phyloP scores from a whole-genome alignment of 176 grass and related monocot genomes.

The Cocos nucifera region DNA sequence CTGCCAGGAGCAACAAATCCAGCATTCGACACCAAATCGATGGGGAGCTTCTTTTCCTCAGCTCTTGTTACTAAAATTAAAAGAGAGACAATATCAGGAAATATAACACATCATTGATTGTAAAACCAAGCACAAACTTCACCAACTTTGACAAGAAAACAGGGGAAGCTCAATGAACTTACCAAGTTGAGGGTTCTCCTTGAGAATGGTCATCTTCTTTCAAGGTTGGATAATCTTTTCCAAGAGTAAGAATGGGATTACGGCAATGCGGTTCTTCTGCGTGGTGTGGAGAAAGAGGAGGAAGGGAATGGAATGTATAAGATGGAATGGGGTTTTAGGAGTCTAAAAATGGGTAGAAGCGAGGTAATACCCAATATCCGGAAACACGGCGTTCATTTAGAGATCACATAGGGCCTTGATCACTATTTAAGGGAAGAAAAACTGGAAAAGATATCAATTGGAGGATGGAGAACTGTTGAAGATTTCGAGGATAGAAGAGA shows the following conservation, averaged over 20 bases:
- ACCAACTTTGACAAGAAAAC: background rate
- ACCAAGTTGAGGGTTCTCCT: conserved; percentile 54
- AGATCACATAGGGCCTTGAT: too few relatives aligned
- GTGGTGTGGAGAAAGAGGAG: background rate
- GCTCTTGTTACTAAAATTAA: conserved; percentile 18
- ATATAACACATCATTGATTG: background rate
- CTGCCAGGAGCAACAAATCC: conserved; percentile 62
- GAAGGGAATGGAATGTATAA: too few relatives aligned
- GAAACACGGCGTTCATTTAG: too few relatives aligned
- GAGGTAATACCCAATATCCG: too few relatives aligned
- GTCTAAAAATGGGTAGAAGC: too few relatives aligned
- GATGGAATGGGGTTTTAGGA: too few relatives aligned
- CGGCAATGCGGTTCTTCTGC: conserved; percentile 11
- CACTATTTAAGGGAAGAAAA: background rate
- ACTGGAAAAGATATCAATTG: background rate
- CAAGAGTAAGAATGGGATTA: too few relatives aligned
- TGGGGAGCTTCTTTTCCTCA: conserved; percentile 28
- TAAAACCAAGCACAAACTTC: background rate
- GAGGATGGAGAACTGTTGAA: background rate
- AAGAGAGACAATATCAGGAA: too few relatives aligned
- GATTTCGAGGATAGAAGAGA: background rate
- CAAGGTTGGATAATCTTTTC: background rate
- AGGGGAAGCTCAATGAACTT: background rate
- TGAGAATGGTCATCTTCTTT: conserved; percentile 59
- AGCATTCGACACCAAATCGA: conserved; percentile 49